Conservation (phyloP, 352 stramenopile genomes). For the Pythium sukuiense region DNA sequence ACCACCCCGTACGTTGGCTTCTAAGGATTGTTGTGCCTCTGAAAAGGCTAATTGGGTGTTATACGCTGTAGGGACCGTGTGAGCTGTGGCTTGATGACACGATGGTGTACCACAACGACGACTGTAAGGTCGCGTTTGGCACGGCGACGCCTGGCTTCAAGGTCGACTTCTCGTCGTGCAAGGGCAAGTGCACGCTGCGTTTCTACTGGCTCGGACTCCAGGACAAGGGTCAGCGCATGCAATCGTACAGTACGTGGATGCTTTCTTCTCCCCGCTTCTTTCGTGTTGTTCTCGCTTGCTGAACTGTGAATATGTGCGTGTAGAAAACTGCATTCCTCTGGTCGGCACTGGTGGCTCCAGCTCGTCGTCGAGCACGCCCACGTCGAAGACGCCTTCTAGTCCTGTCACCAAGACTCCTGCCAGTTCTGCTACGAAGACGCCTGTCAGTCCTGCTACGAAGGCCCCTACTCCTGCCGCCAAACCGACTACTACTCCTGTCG, state of each 20-base stretch:
- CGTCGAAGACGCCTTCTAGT: not conserved
- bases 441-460: not conserved
- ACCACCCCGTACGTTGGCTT: slow-evolving; percentile 8
- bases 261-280: too few species aligned
- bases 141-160: slow-evolving; percentile 2
- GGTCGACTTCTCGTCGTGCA: slow-evolving; percentile 27
- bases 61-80: slow-evolving; percentile 18
- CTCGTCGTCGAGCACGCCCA: not conserved
- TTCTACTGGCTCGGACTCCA: slow-evolving; percentile 35
- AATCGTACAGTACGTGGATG: slow-evolving; percentile 18
- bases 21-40: too few species aligned
- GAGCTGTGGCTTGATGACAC: slow-evolving; percentile 22
- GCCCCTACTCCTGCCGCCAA: not conserved
- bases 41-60: too few species aligned
- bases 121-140: slow-evolving; percentile 21
- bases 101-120: slow-evolving; percentile 26
- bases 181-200: slow-evolving; percentile 20
- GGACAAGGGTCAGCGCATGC: slow-evolving; percentile 25
- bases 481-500: not conserved
- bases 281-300: too few species aligned
- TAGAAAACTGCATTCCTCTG: slow-evolving; percentile 13
- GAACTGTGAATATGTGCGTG: too few species aligned
- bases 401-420: not conserved
- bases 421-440: not conserved
- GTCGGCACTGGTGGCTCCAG: not conserved